Percentiles rank a stretch among this genome's conserved stretches.
These are phyloP conservation scores for Phycomyces nitens DNA, from an alignment of 192 early-diverging fungal species.

Conservation along the genomic window DNA sequence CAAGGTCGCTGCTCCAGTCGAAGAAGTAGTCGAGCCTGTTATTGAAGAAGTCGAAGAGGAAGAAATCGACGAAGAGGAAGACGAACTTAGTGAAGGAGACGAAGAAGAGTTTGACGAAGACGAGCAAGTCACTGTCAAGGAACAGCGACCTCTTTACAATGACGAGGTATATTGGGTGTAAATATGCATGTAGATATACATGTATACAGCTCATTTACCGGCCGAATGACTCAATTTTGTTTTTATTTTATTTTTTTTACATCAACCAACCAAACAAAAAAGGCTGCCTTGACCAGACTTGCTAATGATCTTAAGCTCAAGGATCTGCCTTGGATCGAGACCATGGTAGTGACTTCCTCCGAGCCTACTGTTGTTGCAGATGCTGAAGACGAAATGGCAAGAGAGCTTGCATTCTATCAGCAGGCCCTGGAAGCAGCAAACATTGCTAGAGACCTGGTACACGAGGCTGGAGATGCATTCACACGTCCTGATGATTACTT, in stretches of 20 bases:
- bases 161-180: conserved; percentile 6
- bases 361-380: conserved; percentile 53
- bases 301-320: conserved; percentile 58
- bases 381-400: conserved; percentile 83
- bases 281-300: conserved; percentile 59
- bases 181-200: not conserved
- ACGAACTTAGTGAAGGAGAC: not conserved
- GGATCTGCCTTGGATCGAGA: conserved; percentile 68
- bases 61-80: not conserved
- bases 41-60: not conserved
- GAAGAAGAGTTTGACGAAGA: conserved; percentile 32
- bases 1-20: not conserved
- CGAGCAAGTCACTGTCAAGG: conserved; percentile 22
- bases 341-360: conserved; percentile 57
- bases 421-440: conserved; percentile 82
- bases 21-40: not conserved
- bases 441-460: conserved; percentile 58
- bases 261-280: too few relatives aligned
- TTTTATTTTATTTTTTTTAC: too few relatives aligned
- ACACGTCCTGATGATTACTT: conserved; percentile 91
- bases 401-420: conserved; percentile 91
- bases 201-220: too few relatives aligned
- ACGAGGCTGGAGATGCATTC: conserved; percentile 68
- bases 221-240: too few relatives aligned
- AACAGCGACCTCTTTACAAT: conserved; percentile 6